Percentiles rank a stretch among this genome's conserved stretches.
Conservation (phyloP, 257 asterid species). For the Catharanthus roseus region DNA sequence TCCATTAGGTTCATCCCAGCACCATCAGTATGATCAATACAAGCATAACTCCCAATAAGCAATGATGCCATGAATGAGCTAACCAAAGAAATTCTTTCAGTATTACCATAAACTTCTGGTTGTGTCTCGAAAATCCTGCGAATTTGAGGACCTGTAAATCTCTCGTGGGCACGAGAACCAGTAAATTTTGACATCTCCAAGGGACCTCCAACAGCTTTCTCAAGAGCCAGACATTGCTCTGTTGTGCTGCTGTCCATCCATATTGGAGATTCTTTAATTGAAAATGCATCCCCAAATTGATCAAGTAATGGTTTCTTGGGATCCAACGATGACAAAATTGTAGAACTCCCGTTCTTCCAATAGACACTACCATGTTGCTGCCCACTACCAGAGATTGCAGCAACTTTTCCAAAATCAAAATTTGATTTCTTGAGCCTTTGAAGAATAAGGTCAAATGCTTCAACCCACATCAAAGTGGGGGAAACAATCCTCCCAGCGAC, state of each 20-base stretch:
- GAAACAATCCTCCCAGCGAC: conserved; percentile 81
- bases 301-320: conserved; percentile 40
- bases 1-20: conserved; percentile 99
- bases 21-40: conserved; percentile 92
- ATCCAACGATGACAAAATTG: conserved; percentile 51
- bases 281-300: conserved; percentile 67
- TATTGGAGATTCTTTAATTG: conserved; percentile 74
- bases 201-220: conserved; percentile 80
- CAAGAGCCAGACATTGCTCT: conserved; percentile 71
- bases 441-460: conserved; percentile 75
- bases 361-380: conserved; percentile 98
- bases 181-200: conserved; percentile 72
- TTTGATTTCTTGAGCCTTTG: conserved; percentile 54
- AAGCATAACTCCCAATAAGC: conserved; percentile 68
- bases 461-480: conserved; percentile 95
- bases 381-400: conserved; percentile 91
- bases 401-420: conserved; percentile 56
- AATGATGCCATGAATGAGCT: conserved; percentile 97
- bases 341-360: conserved; percentile 73
- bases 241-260: conserved; percentile 98
- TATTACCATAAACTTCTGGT: conserved; percentile 52
- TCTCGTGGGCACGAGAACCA: conserved; percentile 86
- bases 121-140: conserved; percentile 64
- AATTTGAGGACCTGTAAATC: conserved; percentile 91
- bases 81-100: conserved; percentile 86